Percentiles rank a stretch among this genome's conserved stretches.
Evolutionary conservation across 2,329 filamentous ascomycete species (phyloP).

Genomic region (Claviceps lovelessii): DNA sequence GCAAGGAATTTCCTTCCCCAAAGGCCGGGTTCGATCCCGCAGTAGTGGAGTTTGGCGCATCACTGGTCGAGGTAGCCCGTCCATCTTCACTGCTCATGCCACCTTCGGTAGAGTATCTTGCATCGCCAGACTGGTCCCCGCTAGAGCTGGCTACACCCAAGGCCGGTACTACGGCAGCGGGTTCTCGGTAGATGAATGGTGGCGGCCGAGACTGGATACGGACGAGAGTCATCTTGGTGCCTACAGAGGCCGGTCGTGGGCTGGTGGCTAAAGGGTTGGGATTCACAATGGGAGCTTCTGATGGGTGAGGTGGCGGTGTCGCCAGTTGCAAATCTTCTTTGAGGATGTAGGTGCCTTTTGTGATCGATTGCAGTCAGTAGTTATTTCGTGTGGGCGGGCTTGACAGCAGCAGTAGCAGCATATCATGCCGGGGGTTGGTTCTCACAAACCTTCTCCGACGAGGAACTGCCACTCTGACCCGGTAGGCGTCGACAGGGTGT

Average conservation of each 20-base stretch:
- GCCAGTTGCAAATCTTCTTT: conserved; percentile 86
- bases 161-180: conserved; percentile 35
- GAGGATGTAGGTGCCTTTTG: conserved; percentile 69
- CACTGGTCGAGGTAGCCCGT: conserved; percentile 37
- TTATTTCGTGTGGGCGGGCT: not conserved
- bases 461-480: conserved; percentile 80
- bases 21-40: conserved; percentile 51
- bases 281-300: conserved; percentile 74
- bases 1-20: conserved; percentile 69
- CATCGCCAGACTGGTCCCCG: conserved; percentile 49
- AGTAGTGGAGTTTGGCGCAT: conserved; percentile 27
- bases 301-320: conserved; percentile 88
- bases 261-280: conserved; percentile 82
- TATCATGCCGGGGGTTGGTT: not conserved
- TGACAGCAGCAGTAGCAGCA: not conserved
- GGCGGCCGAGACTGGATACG: conserved; percentile 50
- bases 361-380: conserved; percentile 5
- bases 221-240: conserved; percentile 71
- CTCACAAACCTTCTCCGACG: conserved; percentile 65
- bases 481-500: conserved; percentile 64
- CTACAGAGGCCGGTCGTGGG: conserved; percentile 67
- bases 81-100: conserved; percentile 44
- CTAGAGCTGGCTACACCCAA: conserved; percentile 30
- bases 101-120: conserved; percentile 44
- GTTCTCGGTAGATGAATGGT: conserved; percentile 39